Evolutionary conservation across 1,284 basidiomycete genomes (phyloP).

Genomic region (Leccinum griseonigrum): DNA sequence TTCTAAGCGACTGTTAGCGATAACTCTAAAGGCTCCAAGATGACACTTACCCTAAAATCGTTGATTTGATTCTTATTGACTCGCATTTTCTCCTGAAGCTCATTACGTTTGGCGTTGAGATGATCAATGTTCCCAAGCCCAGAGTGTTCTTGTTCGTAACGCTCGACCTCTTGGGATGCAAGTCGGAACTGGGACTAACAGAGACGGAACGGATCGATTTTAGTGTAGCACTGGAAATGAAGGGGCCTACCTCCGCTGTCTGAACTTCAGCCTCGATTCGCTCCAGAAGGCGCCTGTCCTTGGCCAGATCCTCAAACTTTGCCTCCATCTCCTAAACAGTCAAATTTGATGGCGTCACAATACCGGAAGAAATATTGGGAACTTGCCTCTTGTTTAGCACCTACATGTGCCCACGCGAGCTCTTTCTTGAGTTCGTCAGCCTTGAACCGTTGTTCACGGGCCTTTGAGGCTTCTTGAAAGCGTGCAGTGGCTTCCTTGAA

Average conservation of each 20-base stretch:
- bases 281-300: conserved; percentile 44
- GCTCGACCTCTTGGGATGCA: conserved; percentile 46
- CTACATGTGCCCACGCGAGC: conserved; percentile 88
- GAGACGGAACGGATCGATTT: neutral
- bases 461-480: conserved; percentile 74
- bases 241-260: conserved; percentile 45
- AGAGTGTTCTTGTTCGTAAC: conserved; percentile 45
- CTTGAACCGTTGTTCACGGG: conserved; percentile 67
- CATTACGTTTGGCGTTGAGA: conserved; percentile 43
- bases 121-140: conserved; percentile 54
- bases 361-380: neutral
- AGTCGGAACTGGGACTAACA: conserved; percentile 39
- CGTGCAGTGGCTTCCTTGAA: conserved; percentile 59
- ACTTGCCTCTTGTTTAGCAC: conserved; percentile 62
- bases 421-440: conserved; percentile 75
- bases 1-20: conserved; percentile 34
- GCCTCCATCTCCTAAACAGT: conserved; percentile 46
- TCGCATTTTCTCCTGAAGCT: conserved; percentile 45
- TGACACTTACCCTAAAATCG: conserved; percentile 43
- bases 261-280: conserved; percentile 48
- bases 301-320: conserved; percentile 52
- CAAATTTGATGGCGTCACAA: neutral
- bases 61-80: conserved; percentile 45
- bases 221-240: neutral
- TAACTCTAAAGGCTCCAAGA: neutral